Evolutionary conservation across 2,329 filamentous ascomycete species (phyloP).

Genomic region (Fusarium scirpi): DNA sequence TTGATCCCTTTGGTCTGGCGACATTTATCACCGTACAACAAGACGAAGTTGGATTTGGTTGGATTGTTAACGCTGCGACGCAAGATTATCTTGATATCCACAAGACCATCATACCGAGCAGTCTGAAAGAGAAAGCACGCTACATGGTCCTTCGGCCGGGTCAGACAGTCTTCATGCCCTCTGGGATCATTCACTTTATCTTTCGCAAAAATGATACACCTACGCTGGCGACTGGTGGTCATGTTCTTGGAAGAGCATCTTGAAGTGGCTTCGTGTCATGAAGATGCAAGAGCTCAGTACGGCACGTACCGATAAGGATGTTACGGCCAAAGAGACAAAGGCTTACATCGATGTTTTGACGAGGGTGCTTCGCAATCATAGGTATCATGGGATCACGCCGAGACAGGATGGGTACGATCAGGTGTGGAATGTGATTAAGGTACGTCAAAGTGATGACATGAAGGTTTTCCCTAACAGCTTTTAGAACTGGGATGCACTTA

Average conservation of each 20-base stretch:
- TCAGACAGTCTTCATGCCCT: not conserved
- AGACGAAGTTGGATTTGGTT: not conserved
- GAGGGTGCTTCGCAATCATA: not conserved
- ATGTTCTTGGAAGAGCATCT: not conserved
- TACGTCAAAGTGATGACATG: not conserved
- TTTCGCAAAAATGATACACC: not conserved
- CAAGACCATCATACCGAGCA: not conserved
- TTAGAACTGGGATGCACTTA: not conserved
- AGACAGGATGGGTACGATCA: not conserved
- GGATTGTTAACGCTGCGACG: not conserved
- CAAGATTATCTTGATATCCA: not conserved
- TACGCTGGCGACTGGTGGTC: not conserved
- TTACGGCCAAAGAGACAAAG: not conserved
- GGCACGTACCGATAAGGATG: not conserved
- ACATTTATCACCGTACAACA: not conserved
- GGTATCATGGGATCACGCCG: not conserved
- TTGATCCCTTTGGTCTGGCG: not conserved
- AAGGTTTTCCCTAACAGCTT: not conserved
- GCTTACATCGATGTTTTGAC: not conserved
- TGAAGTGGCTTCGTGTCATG: not conserved
- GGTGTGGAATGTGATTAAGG: not conserved
- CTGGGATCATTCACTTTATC: not conserved
- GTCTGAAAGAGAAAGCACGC: not conserved
- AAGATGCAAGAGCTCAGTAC: not conserved
- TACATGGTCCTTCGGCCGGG: not conserved